These are phyloP conservation scores for Penicilliopsis zonata DNA, from an alignment of 495 filamentous ascomycete species.

Conservation along the genomic window DNA sequence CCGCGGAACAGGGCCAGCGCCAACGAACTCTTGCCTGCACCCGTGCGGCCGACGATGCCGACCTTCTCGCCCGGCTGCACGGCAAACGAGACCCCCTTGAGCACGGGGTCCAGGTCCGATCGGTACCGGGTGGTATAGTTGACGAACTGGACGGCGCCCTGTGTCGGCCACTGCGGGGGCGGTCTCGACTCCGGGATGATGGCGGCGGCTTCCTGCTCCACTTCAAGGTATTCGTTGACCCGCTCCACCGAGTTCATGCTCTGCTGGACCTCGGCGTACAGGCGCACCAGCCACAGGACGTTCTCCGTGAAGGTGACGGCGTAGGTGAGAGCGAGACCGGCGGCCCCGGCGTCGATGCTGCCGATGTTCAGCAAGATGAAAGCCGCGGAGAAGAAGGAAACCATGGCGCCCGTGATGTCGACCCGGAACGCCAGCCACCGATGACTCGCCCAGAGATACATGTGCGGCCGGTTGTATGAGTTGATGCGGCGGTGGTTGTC, in stretches of 20 bases:
- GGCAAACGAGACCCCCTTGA: constrained; percentile 74
- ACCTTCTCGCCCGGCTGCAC: constrained; percentile 85
- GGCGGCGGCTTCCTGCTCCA: constrained; percentile 81
- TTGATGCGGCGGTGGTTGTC: constrained; percentile 89
- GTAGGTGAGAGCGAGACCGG: constrained; percentile 93
- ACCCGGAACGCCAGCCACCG: constrained; percentile 92
- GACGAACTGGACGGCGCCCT: constrained; percentile 77
- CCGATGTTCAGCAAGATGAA: constrained; percentile 82
- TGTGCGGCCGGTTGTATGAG: constrained; percentile 83
- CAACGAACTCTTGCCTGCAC: constrained; percentile 93
- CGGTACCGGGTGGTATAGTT: constrained; percentile 85
- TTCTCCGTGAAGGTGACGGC: constrained; percentile 97
- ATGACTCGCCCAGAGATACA: constrained; percentile 95
- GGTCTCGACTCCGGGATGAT: constrained; percentile 73
- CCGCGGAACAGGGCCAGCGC: constrained; percentile 93
- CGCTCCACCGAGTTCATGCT: constrained; percentile 99
- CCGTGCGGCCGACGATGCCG: constrained; percentile 92
- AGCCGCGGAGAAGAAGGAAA: constrained; percentile 86
- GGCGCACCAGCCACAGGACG: constrained; percentile 87
- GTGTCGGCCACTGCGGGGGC: constrained; percentile 66
- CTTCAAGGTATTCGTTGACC: constrained; percentile 91
- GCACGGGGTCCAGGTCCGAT: constrained; percentile 71
- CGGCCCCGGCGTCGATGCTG: constrained; percentile 81
- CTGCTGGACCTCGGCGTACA: constrained; percentile 95
- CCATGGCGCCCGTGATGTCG: constrained; percentile 80